Conservation (phyloP, 345 rosid species). For the Erucastrum elatum region DNA sequence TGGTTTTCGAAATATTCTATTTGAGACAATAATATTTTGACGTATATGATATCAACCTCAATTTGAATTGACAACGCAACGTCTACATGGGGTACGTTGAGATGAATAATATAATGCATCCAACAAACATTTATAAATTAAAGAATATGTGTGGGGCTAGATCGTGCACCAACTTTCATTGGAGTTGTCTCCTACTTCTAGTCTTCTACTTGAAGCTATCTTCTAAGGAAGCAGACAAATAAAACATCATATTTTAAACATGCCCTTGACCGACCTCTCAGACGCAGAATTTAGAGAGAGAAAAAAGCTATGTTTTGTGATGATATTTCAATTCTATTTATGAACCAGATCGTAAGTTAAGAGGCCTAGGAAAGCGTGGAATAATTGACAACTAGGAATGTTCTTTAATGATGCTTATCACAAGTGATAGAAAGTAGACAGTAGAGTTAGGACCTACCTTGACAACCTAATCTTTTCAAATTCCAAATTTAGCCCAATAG, state of each 20-base stretch:
- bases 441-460: conserved; percentile 16
- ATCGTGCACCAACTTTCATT: background rate
- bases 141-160: background rate
- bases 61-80: conserved; percentile 19
- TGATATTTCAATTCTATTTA: conserved; percentile 18
- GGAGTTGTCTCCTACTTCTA: conserved; percentile 4
- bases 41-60: conserved; percentile 14
- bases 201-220: background rate
- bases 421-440: background rate
- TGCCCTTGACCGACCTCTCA: conserved; percentile 15
- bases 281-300: background rate
- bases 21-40: conserved; percentile 9
- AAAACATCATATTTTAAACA: conserved; percentile 13
- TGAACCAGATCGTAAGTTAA: background rate
- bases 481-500: background rate
- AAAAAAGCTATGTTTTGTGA: background rate
- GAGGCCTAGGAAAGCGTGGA: conserved; percentile 28
- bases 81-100: background rate
- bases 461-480: background rate
- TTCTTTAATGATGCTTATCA: conserved; percentile 2
- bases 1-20: conserved; percentile 17
- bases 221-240: conserved; percentile 7
- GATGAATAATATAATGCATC: background rate
- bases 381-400: background rate
- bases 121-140: background rate